Base-by-base conservation (phyloP, 208 protist genomes). In the Balamuthia mandrillaris region DNA sequence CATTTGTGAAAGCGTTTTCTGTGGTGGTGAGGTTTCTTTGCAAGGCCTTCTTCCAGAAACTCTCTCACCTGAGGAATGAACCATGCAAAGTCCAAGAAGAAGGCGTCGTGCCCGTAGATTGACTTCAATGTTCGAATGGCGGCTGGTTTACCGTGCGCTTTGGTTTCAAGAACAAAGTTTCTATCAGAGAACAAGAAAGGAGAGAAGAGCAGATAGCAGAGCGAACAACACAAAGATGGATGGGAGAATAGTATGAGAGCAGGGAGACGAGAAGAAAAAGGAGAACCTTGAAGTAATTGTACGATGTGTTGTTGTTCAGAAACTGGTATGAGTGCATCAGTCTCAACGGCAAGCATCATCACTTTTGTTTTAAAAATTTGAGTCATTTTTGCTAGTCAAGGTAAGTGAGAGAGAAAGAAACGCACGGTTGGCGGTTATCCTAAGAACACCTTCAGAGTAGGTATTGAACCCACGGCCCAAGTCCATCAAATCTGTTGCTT, bases 71-170 rank as follows among this genome's bases (percentile, higher is more conserved):
- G 72, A 14, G 72, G 72, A 6, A 63, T 9, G 52, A 81, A 81
- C 27, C 45, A 61, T 31, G 29, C 29, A 29, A 81, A 51, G 27
- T 81, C 72, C 24, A 81, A 35, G n/a, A 81, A 51, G 72, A 81
- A 81, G 33, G 72, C 72, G 52, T 81, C 72, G 72, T 81, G 72
- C 29, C 72, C 72, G 52, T 56, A 81, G 42, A 81, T 81, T 6
- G 72, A 81, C 18, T 33, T 27, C 49, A 44, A 63, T 12, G 29
- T 56, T 4, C 52, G 27, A 16, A 81, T 44, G n/a, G 14, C 31
- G 49, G 61, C 72, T 29, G 56, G 49, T 51, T 81, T 81, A 1
- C 72, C 72, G 49, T 81, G 72, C 12, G 72, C 72, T 81, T 44
- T 5, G 44, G 44, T 7, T 0, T 33, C 16, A 1, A 6, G 56